Evolutionary conservation across 139 green algal genomes (phyloP), one percentile per base, ranked within the genome.

Genomic region (Diplosphaera chodatii): DNA sequence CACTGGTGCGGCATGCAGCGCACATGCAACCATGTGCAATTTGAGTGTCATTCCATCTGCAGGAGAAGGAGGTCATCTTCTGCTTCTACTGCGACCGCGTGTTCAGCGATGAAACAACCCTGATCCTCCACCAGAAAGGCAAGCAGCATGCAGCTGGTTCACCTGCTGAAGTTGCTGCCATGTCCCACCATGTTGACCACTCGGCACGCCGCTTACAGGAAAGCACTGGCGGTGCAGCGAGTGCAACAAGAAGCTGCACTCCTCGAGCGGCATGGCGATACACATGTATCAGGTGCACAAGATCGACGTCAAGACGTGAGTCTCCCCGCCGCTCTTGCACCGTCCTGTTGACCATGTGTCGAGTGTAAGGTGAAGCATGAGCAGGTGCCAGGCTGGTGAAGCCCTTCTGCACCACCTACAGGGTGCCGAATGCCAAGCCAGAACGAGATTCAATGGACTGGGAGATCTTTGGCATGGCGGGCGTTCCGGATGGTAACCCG

Each of bases 401-500:
- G 37, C 6, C 8, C 37, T 48, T 6, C 37, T 48, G 37, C 37
- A 29, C n/a, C 30, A 55, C 13, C 2, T 30, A 63, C 73, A 88
- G 89, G 30, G 86, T 97, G 25, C 92, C 92, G 0, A 81, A 75
- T 32, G 81, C 92, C 0, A 87, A 88, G 71, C 73, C 80, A 5
- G 92, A 87, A 1, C 73, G 92, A 25, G 86, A 94, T 3, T 85
- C 77, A 27, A 85, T 90, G 27, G 87, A 90, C 1, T 78, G 89
- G 40, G 92, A 97, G 66, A 95, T 97, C 25, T 97, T 97, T 85
- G 92, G 92, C 32, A 96, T 96, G 88, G 82, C 87, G 10, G 92
- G 92, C 1, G 82, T 97, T 6, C 92, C 91, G 0, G 66, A 81
- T n/a, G n/a, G n/a, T n/a, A n/a, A n/a, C n/a, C n/a, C n/a, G n/a